Evolutionary conservation across 1,284 basidiomycete genomes (phyloP).

Genomic region (Heterobasidion occidentale): DNA sequence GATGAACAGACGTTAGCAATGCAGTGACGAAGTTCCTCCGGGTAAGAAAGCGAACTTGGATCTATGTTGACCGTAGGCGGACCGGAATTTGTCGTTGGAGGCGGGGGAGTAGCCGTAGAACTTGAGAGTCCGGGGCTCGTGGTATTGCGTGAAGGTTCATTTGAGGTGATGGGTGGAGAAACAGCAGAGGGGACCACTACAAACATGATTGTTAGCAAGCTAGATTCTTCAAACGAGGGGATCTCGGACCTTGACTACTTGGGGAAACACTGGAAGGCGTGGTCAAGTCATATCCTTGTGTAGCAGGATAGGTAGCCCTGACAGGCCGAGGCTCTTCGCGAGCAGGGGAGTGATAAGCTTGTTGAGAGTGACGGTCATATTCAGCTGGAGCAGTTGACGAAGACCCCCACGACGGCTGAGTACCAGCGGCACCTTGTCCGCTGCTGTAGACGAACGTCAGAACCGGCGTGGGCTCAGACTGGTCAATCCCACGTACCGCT

Average conservation of each 20-base stretch:
- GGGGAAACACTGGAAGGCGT: background rate
- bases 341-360: slow-evolving; percentile 12
- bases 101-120: slow-evolving; percentile 2
- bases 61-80: slow-evolving; percentile 19
- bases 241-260: background rate
- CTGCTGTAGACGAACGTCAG: background rate
- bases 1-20: background rate
- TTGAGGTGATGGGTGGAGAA: background rate
- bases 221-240: background rate
- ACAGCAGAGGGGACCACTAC: background rate
- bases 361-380: slow-evolving; percentile 12
- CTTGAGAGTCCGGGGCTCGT: background rate
- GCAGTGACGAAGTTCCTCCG: no score
- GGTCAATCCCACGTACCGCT: slow-evolving; percentile 13
- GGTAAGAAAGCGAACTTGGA: slow-evolving; percentile 6
- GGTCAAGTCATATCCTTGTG: background rate
- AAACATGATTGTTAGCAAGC: background rate
- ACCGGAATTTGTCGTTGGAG: slow-evolving; percentile 9
- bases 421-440: slow-evolving; percentile 1
- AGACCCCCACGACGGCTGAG: slow-evolving; percentile 4
- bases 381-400: background rate
- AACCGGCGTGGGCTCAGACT: background rate
- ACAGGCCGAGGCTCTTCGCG: background rate
- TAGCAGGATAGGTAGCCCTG: background rate
- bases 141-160: background rate